phyloP scores from a whole-genome alignment of 768 basidiomycete species.

The Termitomyces sp. region DNA sequence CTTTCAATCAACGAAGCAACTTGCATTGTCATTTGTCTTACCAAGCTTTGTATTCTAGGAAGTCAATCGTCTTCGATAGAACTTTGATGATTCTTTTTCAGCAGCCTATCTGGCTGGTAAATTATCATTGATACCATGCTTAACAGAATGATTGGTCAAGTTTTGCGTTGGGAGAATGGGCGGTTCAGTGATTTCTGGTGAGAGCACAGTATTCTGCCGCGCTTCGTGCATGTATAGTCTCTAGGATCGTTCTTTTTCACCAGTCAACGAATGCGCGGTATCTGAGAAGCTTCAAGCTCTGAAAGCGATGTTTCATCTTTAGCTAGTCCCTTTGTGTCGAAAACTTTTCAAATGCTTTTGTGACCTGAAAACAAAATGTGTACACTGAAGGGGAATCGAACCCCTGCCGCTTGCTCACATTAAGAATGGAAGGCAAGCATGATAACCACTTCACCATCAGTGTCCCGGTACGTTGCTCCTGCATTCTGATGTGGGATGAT shows the following conservation, averaged over 20 bases:
- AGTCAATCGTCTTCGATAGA: background rate
- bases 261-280: no score
- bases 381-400: slow-evolving; percentile 46
- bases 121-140: background rate
- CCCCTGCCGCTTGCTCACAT: slow-evolving; percentile 37
- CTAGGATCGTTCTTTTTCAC: background rate
- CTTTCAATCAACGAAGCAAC: background rate
- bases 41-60: background rate
- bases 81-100: no score
- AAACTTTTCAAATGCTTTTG: no score
- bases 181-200: background rate
- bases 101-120: no score
- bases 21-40: background rate
- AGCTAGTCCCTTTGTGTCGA: no score
- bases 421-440: slow-evolving; percentile 80
- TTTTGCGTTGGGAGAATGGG: background rate
- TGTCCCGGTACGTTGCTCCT: background rate
- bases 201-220: background rate
- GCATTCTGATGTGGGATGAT: no score
- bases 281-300: no score
- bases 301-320: no score
- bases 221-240: background rate
- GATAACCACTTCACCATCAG: slow-evolving; percentile 56
- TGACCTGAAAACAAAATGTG: background rate
- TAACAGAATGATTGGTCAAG: background rate